phyloP scores from a whole-genome alignment of 2,329 filamentous ascomycete species.

The Ambrosiella beaveri region DNA sequence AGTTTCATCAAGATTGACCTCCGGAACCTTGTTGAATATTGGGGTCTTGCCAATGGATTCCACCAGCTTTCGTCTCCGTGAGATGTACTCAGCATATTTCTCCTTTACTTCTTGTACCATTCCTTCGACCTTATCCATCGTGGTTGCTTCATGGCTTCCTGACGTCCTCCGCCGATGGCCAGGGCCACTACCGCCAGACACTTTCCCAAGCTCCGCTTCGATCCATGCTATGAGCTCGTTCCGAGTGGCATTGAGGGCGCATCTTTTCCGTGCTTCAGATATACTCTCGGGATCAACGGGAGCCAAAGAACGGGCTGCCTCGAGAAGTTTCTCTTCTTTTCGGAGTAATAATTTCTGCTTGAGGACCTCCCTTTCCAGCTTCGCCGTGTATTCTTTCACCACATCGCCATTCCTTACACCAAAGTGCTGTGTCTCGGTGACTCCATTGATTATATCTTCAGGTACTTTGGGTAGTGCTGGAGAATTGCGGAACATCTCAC shows the following conservation, averaged over 20 bases:
- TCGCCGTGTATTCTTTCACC: constrained; percentile 7
- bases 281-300: constrained; percentile 17
- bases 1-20: not conserved
- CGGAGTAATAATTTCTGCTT: constrained; percentile 39
- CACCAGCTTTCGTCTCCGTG: constrained; percentile 28
- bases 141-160: constrained; percentile 8
- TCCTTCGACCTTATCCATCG: constrained; percentile 13
- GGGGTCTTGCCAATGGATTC: constrained; percentile 4
- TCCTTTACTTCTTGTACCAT: constrained; percentile 25
- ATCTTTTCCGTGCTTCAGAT: constrained; percentile 25
- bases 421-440: constrained; percentile 16
- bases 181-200: not conserved
- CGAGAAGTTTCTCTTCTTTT: constrained; percentile 38
- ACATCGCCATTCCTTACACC: not conserved
- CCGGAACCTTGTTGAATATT: constrained; percentile 8
- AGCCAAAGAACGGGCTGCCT: constrained; percentile 26
- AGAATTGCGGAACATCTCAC: constrained; percentile 29
- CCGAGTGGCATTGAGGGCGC: constrained; percentile 38
- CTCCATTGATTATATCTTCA: constrained; percentile 31
- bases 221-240: constrained; percentile 49
- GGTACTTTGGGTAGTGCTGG: constrained; percentile 33
- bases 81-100: constrained; percentile 37
- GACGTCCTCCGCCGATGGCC: constrained; percentile 1
- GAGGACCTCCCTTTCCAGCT: constrained; percentile 39
- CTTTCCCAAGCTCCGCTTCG: constrained; percentile 34